Conservation (phyloP, 805 yeast genomes). For the Spathaspora hagerdaliae region DNA sequence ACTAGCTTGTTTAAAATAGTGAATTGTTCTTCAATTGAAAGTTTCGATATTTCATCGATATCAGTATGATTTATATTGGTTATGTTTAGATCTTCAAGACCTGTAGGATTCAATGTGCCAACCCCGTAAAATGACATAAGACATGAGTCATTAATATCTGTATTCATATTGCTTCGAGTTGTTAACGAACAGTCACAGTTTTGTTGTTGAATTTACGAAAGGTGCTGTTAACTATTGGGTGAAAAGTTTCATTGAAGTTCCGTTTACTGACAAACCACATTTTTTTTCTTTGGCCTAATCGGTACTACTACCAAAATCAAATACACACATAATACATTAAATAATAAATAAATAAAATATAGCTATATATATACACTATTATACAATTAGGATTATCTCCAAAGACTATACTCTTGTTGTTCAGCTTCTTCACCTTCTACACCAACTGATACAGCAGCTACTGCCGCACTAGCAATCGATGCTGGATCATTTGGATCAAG, state of each 20-base stretch:
- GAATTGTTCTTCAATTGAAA: conserved; percentile 28
- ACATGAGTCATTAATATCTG: background rate
- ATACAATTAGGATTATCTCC: conserved; percentile 20
- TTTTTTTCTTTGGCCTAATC: no score
- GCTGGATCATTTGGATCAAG: conserved; percentile 16
- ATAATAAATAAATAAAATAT: no score
- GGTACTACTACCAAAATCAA: no score
- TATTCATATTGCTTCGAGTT: background rate
- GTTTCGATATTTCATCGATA: conserved; percentile 12
- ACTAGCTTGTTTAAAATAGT: conserved; percentile 25
- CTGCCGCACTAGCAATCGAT: conserved; percentile 34
- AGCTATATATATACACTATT: background rate
- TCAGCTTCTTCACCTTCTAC: conserved; percentile 24
- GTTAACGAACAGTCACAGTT: background rate
- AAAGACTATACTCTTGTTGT: conserved; percentile 33
- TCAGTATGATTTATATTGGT: conserved; percentile 7
- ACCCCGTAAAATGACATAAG: conserved; percentile 20
- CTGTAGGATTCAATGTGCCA: conserved; percentile 17
- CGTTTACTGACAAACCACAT: no score
- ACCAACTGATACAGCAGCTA: conserved; percentile 30
- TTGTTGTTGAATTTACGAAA: no score
- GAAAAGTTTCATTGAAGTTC: no score
- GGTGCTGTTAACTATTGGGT: no score
- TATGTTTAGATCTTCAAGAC: conserved; percentile 12
- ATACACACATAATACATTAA: no score